Conservation (phyloP, 148 eudicot genomes). For the Oxyria digyna region DNA sequence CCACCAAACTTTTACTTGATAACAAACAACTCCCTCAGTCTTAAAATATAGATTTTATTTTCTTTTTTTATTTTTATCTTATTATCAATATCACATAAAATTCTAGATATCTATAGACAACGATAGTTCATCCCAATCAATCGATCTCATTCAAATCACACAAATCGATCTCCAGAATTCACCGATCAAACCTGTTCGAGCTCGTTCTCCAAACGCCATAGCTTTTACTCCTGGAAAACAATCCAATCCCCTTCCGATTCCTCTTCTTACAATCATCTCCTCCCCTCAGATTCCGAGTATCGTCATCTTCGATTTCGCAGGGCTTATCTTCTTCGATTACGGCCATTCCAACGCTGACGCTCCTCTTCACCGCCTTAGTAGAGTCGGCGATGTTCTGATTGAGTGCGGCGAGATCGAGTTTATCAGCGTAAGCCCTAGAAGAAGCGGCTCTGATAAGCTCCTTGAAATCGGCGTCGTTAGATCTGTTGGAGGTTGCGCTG, state of each 20-base stretch:
- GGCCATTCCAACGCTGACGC: constrained; percentile 58
- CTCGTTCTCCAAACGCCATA: not conserved
- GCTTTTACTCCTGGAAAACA: not conserved
- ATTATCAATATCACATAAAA: not conserved
- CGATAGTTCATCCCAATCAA: not conserved
- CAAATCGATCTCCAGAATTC: not conserved
- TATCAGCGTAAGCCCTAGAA: constrained; percentile 14
- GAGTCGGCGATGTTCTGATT: not conserved
- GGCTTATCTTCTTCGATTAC: constrained; percentile 62
- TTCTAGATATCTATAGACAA: not conserved
- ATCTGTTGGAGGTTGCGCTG: constrained; percentile 19
- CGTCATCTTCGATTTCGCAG: constrained; percentile 14
- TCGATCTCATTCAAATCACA: no score
- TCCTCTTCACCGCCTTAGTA: constrained; percentile 31
- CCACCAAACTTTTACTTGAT: not conserved
- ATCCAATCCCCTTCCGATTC: not conserved
- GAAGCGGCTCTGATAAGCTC: constrained; percentile 56
- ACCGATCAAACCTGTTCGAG: not conserved
- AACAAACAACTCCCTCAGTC: no score
- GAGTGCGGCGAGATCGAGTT: constrained; percentile 11
- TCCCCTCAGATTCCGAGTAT: not conserved
- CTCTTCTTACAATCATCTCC: not conserved
- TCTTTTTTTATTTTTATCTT: no score
- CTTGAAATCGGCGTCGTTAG: constrained; percentile 24
- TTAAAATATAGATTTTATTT: no score